Evolutionary conservation across 129 eudicot species (phyloP), one percentile per base, ranked within the genome.

Genomic region (Deinandra increscens): DNA sequence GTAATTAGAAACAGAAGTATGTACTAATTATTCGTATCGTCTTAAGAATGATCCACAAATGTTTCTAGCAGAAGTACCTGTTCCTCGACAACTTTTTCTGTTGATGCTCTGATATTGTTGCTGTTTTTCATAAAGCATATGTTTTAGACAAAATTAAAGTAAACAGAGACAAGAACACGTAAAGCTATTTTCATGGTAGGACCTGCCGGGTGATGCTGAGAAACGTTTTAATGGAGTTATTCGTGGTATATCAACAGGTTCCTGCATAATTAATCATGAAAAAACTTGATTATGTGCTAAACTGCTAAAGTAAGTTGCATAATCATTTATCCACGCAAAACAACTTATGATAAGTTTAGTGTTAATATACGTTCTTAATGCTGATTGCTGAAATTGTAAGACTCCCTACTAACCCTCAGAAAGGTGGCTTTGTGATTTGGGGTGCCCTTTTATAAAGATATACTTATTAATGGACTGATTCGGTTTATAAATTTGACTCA

Each of bases 191-290:
- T 51, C 38, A 68, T 55, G 48, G 44, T 60, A 19, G 46, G 75
- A 93, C 99, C 99, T 89, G 83, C 9, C 59, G 39, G 91, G 82
- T 78, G 93, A 77, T 9, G 61, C 65, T 15, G 85, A 76, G 45
- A 78, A 78, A 60, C 88, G 95, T 74, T 89, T 93, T 17, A 78
- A 33, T 64, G 91, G 88, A 64, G 68, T 75, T 48, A 68, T 70
- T 59, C 38, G 69, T 42, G 71, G 61, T 50, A 36, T n/a, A 43
- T 60, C 84, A 55, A 81, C 74, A 79, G 79, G 49, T 26, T 66
- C 84, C 97, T 87, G 90, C 61, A 71, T 51, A 6, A 14, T 60
- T 69, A 29, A 64, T 54, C 69, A 67, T 60, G 23, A 61, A 43
- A 68, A 75, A 69, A 42, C 36, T 53, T 39, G 45, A 38, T 50